Base-by-base conservation (phyloP, 805 yeast species). In the Alloascoidea hylecoeti region DNA sequence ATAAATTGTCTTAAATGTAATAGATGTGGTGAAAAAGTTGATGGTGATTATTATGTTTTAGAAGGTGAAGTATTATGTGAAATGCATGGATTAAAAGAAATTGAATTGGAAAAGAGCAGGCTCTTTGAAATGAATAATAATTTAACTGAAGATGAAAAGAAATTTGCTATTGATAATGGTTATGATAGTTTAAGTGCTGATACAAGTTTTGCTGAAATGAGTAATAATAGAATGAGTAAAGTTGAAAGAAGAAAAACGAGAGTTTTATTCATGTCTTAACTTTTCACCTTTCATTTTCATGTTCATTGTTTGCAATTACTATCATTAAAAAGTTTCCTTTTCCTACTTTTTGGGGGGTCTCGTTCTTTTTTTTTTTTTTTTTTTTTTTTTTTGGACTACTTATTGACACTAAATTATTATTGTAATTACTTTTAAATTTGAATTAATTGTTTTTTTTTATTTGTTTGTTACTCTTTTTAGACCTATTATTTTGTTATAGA, bases 1-100 rank as follows among this genome's bases (percentile, higher is more conserved):
- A 58, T 68, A 4, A 55, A 64, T 16, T 89, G 97, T 55, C 65
- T 88, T 47, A 63, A 57, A 37, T 89, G 97, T 58, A 52, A 59
- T 35, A 60, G 64, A 33, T 88, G 97, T 59, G 39, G 45, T 4
- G 42, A 38, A 4, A 40, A 42, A 14, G 45, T 38, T 17, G 52
- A 51, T 18, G 50, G 45, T 13, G 51, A 53, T 17, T 60, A 56
- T 45, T 60, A 52, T 39, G 52, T 50, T 37, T 50, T 51, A 4
- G 48, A 47, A 18, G 60, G 60, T 15, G 43, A 41, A 15, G 50
- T 57, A 4, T 42, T 48, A 42, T 61, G 66, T 35, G 53, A 54
- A 6, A 49, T 43, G 38, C 66, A 61, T 36, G 63, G 61, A 18
- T 42, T 44, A 33, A 35, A 46, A 17, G 44, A 42, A 37, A 32